A percentile compares a stretch with the other conserved stretches of the same genome.
Evolutionary conservation across 2,329 filamentous ascomycete genomes (phyloP).

Genomic region (Colletotrichum destructivum): DNA sequence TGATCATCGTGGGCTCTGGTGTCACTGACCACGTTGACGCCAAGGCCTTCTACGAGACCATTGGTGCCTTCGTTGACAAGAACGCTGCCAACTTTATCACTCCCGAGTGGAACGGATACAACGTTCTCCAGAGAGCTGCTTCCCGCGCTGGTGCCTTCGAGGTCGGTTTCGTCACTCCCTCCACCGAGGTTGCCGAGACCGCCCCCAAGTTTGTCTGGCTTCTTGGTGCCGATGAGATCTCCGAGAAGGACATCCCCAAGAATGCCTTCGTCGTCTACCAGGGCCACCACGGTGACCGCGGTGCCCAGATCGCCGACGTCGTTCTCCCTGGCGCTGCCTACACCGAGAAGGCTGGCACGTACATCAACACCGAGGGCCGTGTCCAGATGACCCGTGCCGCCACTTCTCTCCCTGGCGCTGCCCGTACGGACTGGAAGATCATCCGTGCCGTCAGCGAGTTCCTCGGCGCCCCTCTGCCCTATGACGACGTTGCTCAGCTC

Average conservation of each 20-base stretch:
- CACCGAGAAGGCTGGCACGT: constrained; percentile 96
- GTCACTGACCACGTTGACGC: constrained; percentile 92
- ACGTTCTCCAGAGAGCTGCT: constrained; percentile 93
- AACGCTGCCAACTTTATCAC: constrained; percentile 90
- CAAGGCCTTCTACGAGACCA: constrained; percentile 92
- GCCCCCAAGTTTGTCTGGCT: constrained; percentile 97
- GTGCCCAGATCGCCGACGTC: constrained; percentile 93
- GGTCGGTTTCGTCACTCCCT: constrained; percentile 93
- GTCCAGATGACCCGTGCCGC: constrained; percentile 95
- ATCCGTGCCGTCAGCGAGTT: constrained; percentile 94
- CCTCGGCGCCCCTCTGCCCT: constrained; percentile 87
- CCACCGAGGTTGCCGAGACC: constrained; percentile 83
- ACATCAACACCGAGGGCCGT: constrained; percentile 97
- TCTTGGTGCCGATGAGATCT: constrained; percentile 93
- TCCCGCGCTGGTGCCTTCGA: constrained; percentile 95
- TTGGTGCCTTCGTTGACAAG: constrained; percentile 94
- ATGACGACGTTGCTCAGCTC: constrained; percentile 91
- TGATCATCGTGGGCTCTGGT: constrained; percentile 96
- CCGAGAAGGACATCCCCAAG: constrained; percentile 89
- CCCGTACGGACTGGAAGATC: constrained; percentile 99
- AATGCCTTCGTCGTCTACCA: constrained; percentile 98
- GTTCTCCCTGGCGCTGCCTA: constrained; percentile 95
- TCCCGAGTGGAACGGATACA: constrained; percentile 96
- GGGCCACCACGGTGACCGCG: constrained; percentile 95
- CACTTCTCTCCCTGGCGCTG: constrained; percentile 88